phyloP scores from a whole-genome alignment of 208 protist genomes.

The Leptomonas pyrrhocoris region DNA sequence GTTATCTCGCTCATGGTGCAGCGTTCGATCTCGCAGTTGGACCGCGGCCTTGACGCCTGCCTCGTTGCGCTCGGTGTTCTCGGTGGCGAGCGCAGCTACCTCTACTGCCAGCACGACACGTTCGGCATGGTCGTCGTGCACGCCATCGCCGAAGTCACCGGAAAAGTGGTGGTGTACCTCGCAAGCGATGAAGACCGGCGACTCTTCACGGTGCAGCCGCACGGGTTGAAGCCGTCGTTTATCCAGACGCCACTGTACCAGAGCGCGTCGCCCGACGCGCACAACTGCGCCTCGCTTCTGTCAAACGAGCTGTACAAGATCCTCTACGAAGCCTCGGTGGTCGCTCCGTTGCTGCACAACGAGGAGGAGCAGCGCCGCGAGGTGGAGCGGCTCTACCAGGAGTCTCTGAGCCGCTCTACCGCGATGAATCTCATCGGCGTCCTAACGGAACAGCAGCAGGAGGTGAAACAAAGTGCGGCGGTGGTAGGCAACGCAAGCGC shows the following conservation, averaged over 20 bases:
- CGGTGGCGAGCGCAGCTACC: constrained; percentile 82
- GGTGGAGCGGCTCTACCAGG: constrained; percentile 54
- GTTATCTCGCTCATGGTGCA: constrained; percentile 77
- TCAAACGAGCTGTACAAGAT: constrained; percentile 56
- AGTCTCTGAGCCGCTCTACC: constrained; percentile 39
- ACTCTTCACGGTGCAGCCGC: constrained; percentile 63
- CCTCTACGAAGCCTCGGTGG: constrained; percentile 62
- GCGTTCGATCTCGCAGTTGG: constrained; percentile 59
- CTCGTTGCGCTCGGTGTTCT: constrained; percentile 79
- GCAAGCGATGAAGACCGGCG: constrained; percentile 76
- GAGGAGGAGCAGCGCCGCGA: constrained; percentile 55
- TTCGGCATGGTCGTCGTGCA: constrained; percentile 84
- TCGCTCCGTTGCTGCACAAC: constrained; percentile 64
- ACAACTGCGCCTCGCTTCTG: constrained; percentile 60
- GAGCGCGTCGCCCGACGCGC: constrained; percentile 42
- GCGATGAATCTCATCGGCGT: constrained; percentile 56
- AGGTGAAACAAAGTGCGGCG: not conserved
- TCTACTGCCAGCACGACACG: constrained; percentile 83
- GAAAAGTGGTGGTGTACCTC: constrained; percentile 74
- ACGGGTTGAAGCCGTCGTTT: constrained; percentile 80
- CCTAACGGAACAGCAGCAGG: constrained; percentile 23
- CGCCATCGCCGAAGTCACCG: constrained; percentile 64
- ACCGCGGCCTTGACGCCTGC: constrained; percentile 71
- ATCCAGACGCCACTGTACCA: constrained; percentile 78
- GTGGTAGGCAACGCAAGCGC: not conserved